Evolutionary conservation across 441 rosid species (phyloP).

Genomic region (Viola pubescens): DNA sequence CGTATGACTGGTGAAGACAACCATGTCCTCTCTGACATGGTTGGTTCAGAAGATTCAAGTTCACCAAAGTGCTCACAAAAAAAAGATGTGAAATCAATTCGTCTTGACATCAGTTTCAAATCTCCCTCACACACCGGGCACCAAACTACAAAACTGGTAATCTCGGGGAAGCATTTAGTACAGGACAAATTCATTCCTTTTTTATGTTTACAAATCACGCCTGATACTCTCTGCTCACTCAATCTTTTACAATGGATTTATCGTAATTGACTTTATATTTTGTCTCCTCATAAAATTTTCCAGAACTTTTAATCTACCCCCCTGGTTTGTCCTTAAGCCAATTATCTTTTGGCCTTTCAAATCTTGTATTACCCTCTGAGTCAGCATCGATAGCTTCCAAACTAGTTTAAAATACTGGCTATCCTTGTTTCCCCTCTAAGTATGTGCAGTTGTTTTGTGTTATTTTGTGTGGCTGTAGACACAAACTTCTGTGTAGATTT

Average conservation of each 20-base stretch:
- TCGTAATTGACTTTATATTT: not conserved
- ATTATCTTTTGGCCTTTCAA: not conserved
- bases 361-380: not conserved
- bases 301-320: not conserved
- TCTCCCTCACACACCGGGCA: conserved; percentile 93
- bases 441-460: not conserved
- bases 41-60: conserved; percentile 45
- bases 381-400: not conserved
- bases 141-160: conserved; percentile 91
- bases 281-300: not conserved
- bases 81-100: conserved; percentile 63
- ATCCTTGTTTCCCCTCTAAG: not conserved
- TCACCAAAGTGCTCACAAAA: conserved; percentile 36
- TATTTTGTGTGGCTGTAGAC: not conserved
- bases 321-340: not conserved
- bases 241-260: not conserved
- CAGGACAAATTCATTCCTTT: not conserved
- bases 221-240: not conserved
- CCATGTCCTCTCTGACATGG: conserved; percentile 35
- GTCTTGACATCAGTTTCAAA: conserved; percentile 91
- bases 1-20: conserved; percentile 36
- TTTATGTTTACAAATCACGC: not conserved
- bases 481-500: not conserved
- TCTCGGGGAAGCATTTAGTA: conserved; percentile 9
- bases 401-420: too few relatives aligned